phyloP scores from a whole-genome alignment of 495 filamentous ascomycete species.

The Haplographium delicatum region DNA sequence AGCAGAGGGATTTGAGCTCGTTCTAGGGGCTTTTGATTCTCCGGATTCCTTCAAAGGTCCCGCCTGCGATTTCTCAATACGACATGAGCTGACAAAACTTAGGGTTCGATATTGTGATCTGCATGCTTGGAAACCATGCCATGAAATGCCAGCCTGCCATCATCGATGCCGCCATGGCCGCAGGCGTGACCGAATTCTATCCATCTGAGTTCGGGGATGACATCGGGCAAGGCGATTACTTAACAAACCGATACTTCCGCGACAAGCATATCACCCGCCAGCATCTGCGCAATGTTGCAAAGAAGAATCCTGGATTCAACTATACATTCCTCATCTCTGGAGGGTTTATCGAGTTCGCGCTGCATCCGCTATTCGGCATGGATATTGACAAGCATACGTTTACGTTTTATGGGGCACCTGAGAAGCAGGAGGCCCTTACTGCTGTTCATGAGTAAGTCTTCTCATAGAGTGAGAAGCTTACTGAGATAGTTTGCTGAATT shows the following conservation, averaged over 20 bases:
- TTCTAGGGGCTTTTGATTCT: constrained; percentile 1
- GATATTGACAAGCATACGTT: background rate
- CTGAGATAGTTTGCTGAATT: background rate
- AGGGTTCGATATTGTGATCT: constrained; percentile 12
- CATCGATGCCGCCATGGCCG: constrained; percentile 7
- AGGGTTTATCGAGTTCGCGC: constrained; percentile 7
- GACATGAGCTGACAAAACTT: background rate
- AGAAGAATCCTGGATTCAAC: background rate
- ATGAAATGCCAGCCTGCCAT: constrained; percentile 13
- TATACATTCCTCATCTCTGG: constrained; percentile 12
- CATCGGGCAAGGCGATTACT: background rate
- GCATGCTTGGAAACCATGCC: constrained; percentile 10
- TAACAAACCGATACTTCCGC: constrained; percentile 10
- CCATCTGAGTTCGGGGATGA: constrained; percentile 16
- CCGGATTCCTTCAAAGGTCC: constrained; percentile 3
- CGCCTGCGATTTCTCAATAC: too few species aligned
- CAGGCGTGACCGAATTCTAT: constrained; percentile 8
- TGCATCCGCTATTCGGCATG: constrained; percentile 5
- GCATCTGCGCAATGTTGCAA: constrained; percentile 1
- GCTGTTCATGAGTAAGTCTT: constrained; percentile 6
- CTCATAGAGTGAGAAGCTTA: too few species aligned
- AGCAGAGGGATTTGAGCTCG: constrained; percentile 1
- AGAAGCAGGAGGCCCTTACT: background rate
- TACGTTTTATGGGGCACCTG: background rate
- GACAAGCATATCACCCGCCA: constrained; percentile 13